phyloP scores from a whole-genome alignment of 75 land plant species.

The Azolla pinnata region DNA sequence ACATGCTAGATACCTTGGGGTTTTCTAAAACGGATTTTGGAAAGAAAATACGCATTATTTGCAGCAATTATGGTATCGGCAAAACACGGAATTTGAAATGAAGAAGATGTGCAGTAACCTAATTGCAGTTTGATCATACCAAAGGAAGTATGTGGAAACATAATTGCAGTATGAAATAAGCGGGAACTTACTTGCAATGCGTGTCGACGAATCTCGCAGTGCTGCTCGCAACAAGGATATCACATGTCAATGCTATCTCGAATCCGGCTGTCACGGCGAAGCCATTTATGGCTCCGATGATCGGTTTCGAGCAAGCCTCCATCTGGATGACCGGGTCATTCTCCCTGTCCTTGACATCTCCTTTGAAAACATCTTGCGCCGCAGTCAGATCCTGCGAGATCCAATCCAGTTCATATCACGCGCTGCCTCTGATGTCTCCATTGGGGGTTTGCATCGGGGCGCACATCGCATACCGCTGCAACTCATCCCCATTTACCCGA shows the following conservation, averaged over 20 bases:
- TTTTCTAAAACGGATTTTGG: too few relatives aligned
- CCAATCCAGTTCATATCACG: too few relatives aligned
- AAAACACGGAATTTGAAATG: too few relatives aligned
- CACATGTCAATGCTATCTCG: constrained; percentile 83
- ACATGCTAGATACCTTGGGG: too few relatives aligned
- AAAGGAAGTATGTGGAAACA: not conserved
- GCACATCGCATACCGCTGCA: too few relatives aligned
- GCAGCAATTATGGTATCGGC: too few relatives aligned
- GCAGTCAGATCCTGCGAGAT: constrained; percentile 57
- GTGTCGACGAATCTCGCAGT: constrained; percentile 91
- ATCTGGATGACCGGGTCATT: constrained; percentile 57
- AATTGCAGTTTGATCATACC: too few relatives aligned
- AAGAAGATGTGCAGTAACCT: too few relatives aligned
- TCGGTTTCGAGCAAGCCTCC: constrained; percentile 77
- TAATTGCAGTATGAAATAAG: not conserved
- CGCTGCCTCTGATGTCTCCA: too few relatives aligned
- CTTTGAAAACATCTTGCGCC: constrained; percentile 71
- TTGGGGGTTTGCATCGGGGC: too few relatives aligned
- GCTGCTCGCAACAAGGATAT: constrained; percentile 69
- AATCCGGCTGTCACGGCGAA: constrained; percentile 75
- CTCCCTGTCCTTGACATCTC: constrained; percentile 57
- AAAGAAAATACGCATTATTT: too few relatives aligned
- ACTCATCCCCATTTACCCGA: too few relatives aligned
- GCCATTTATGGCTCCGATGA: constrained; percentile 69
- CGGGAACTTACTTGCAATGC: constrained; percentile 53